phyloP scores from a whole-genome alignment of 2,329 filamentous ascomycete genomes.

The Dactylellina leptospora region DNA sequence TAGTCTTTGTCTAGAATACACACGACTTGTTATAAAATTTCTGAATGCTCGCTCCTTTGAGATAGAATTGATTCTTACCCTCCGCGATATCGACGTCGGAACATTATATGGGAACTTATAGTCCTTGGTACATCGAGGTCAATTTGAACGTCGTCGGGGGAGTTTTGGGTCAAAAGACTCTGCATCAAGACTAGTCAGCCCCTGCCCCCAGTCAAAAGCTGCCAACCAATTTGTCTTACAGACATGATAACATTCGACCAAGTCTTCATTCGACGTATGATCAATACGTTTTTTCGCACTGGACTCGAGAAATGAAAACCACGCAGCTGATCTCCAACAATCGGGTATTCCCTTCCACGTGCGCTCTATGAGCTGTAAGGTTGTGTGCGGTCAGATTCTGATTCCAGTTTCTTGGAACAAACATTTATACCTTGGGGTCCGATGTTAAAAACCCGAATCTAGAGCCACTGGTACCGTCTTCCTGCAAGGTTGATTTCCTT shows the following conservation, averaged over 20 bases:
- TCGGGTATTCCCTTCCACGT: conserved; percentile 99
- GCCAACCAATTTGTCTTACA: conserved; percentile 36
- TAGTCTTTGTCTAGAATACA: conserved; percentile 69
- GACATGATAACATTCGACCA: conserved; percentile 67
- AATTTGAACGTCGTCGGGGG: conserved; percentile 93
- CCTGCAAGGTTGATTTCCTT: conserved; percentile 61
- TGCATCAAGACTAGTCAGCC: conserved; percentile 67
- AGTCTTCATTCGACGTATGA: conserved; percentile 73
- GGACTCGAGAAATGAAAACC: conserved; percentile 87
- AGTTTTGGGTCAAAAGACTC: conserved; percentile 75
- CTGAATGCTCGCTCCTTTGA: not conserved
- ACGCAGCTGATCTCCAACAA: conserved; percentile 89
- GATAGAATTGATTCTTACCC: conserved; percentile 64
- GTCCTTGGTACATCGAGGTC: conserved; percentile 96
- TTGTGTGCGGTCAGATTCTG: not conserved
- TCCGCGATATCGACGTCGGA: conserved; percentile 86
- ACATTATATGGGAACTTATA: conserved; percentile 97
- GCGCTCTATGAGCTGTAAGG: conserved; percentile 76
- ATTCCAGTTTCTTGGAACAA: not conserved
- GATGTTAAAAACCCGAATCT: conserved; percentile 61
- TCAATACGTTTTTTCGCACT: conserved; percentile 74
- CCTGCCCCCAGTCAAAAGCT: not conserved
- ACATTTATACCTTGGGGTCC: conserved; percentile 67
- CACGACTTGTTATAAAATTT: not conserved
- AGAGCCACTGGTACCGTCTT: conserved; percentile 68